Conservation (phyloP, 2,329 filamentous ascomycete species). For the Lasiodiplodia gonubiensis region DNA sequence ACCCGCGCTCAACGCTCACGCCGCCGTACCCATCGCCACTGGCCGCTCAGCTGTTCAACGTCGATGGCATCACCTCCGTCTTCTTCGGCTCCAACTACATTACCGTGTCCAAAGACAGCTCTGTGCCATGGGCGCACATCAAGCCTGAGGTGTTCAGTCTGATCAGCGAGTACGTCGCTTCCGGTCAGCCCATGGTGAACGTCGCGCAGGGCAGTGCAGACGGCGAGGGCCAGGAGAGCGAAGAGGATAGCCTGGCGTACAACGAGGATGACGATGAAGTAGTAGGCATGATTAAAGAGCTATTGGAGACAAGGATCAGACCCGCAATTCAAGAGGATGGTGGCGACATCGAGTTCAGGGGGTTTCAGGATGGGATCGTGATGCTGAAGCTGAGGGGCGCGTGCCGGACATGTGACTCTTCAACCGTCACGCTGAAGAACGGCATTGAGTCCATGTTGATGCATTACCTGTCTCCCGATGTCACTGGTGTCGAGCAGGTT, state of each 20-base stretch:
- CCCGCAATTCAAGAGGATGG: conserved; percentile 98
- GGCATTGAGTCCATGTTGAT: conserved; percentile 89
- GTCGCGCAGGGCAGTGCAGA: conserved; percentile 64
- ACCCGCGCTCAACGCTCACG: conserved; percentile 83
- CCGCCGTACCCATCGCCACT: conserved; percentile 90
- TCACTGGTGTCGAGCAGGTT: conserved; percentile 89
- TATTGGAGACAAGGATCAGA: conserved; percentile 91
- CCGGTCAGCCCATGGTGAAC: conserved; percentile 80
- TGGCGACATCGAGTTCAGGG: conserved; percentile 92
- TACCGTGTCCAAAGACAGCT: conserved; percentile 88
- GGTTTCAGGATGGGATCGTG: conserved; percentile 81
- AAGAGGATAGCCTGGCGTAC: conserved; percentile 76
- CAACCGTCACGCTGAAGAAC: conserved; percentile 95
- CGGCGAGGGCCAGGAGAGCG: conserved; percentile 55
- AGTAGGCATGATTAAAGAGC: conserved; percentile 97
- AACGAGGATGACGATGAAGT: conserved; percentile 93
- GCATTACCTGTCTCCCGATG: conserved; percentile 59
- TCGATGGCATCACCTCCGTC: conserved; percentile 92
- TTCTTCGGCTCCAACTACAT: conserved; percentile 97
- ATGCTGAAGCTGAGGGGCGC: conserved; percentile 85
- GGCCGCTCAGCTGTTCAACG: conserved; percentile 86
- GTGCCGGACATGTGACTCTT: conserved; percentile 94
- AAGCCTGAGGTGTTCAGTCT: conserved; percentile 94
- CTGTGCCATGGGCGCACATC: conserved; percentile 91
- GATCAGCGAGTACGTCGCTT: conserved; percentile 90